Evolutionary conservation across 2,329 filamentous ascomycete genomes (phyloP), one percentile per base, ranked within the genome.

Genomic region (Penicillium palitans): DNA sequence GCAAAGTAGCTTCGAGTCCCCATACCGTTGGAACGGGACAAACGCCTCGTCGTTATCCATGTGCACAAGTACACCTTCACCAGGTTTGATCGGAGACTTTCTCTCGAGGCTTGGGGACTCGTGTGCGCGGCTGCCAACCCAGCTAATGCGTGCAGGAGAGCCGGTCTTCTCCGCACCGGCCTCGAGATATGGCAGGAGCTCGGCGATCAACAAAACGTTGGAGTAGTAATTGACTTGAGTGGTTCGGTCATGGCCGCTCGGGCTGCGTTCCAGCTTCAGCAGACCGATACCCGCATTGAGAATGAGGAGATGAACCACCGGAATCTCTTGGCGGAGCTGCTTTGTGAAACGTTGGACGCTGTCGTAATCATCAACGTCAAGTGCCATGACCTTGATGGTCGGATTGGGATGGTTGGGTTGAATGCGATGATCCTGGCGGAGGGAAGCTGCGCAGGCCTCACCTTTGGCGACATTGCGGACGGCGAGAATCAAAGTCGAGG

Each of bases 221-320:
- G 29, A 35, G 19, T 48, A 48, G 55, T 71, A 71, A 35, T 72
- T 73, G 27, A 71, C 73, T 57, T 81, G 79, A 12, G 78, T 51
- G 15, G 62, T 66, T 6, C 67, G 57, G 57, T 80, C 77, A 55
- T 79, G 74, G 2, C 76, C 74, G 5, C 47, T 58, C 13, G 64
- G 35, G 24, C 58, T 63, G 37, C 54, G 61, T 9, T 61, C 62
- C 52, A 63, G 54, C 15, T 59, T 62, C 3, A 68, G 12, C 2
- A 56, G 52, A 13, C 55, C 56, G 17, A 67, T 60, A 3, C 62
- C 65, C 2, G 67, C 68, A 40, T 69, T 70, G 21, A 70, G 64
- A 40, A 70, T 61, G n/a, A 67, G 63, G 29, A 69, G 59, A 41
- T 70, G 53, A n/a, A 68, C 55, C 15, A 52, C 31, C 12, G 61